Percentiles rank a stretch among this genome's conserved stretches.
Evolutionary conservation across 352 stramenopile species (phyloP).

Genomic region (Phytopythium delawarense): DNA sequence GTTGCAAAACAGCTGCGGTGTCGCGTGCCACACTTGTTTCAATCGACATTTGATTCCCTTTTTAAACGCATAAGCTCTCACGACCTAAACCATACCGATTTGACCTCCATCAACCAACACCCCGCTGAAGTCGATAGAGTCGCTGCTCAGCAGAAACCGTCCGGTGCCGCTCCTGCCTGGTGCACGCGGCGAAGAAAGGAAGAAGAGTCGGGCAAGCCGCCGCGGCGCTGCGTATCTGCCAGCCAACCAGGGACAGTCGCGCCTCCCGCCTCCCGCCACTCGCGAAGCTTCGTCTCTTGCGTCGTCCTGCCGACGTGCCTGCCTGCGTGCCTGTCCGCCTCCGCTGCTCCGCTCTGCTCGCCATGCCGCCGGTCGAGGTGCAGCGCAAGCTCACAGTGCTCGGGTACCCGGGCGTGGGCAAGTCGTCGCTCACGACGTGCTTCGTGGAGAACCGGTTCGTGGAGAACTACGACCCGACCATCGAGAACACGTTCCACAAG

Average conservation of each 20-base stretch:
- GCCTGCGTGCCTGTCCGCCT: no score
- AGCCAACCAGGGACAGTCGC: background rate
- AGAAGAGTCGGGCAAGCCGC: constrained; percentile 3
- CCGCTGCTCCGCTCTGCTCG: background rate
- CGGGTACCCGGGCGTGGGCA: constrained; percentile 93
- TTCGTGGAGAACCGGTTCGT: constrained; percentile 93
- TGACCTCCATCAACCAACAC: no score
- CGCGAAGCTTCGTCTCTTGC: background rate
- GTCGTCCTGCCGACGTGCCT: no score
- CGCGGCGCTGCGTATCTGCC: background rate
- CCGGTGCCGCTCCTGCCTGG: no score
- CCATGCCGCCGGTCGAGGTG: constrained; percentile 80
- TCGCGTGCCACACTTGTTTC: no score
- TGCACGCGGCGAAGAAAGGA: background rate
- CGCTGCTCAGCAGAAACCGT: no score
- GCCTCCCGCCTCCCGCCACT: background rate
- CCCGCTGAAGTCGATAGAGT: no score
- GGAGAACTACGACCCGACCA: constrained; percentile 94
- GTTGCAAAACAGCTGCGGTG: no score
- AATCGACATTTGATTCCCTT: no score
- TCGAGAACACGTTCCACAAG: constrained; percentile 96
- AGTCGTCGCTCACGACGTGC: constrained; percentile 93
- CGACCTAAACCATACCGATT: no score
- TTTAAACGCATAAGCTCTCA: no score
- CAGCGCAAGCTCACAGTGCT: constrained; percentile 95